A percentile compares a stretch with the other conserved stretches of the same genome.
phyloP scores from a whole-genome alignment of 139 green algal species.

The Trebouxia sp. region DNA sequence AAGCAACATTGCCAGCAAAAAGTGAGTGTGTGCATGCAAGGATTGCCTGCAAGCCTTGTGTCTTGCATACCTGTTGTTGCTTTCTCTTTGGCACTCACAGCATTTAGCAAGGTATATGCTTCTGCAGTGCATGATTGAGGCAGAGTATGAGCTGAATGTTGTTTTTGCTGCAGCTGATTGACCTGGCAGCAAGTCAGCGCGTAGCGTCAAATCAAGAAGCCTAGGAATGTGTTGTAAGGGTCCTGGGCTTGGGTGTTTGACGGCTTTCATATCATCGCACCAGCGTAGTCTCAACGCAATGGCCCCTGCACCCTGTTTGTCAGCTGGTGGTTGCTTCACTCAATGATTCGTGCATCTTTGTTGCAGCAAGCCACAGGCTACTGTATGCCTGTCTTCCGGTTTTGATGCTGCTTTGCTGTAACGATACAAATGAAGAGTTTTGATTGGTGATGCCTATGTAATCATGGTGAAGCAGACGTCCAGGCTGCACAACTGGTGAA shows the following conservation, averaged over 20 bases:
- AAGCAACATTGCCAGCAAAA: slow-evolving; percentile 72
- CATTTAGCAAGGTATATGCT: too few species aligned
- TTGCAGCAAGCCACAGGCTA: neutral
- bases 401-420: neutral
- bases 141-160: too few species aligned
- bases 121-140: too few species aligned
- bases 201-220: neutral
- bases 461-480: neutral
- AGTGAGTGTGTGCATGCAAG: too few species aligned
- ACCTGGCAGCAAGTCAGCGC: too few species aligned
- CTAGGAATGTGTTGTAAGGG: too few species aligned
- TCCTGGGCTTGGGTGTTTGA: too few species aligned
- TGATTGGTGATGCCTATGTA: slow-evolving; percentile 5
- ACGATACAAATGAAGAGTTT: neutral
- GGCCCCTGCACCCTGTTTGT: neutral
- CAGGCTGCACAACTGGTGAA: too few species aligned
- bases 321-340: neutral
- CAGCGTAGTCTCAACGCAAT: neutral
- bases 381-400: neutral
- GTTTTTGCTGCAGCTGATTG: neutral
- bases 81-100: neutral
- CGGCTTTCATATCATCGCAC: too few species aligned
- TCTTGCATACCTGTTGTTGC: neutral
- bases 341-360: neutral
- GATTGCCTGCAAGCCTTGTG: too few species aligned